Evolutionary conservation across 805 yeast genomes (phyloP), one percentile per base, ranked within the genome.

Genomic region (Lipomyces chichibuensis): DNA sequence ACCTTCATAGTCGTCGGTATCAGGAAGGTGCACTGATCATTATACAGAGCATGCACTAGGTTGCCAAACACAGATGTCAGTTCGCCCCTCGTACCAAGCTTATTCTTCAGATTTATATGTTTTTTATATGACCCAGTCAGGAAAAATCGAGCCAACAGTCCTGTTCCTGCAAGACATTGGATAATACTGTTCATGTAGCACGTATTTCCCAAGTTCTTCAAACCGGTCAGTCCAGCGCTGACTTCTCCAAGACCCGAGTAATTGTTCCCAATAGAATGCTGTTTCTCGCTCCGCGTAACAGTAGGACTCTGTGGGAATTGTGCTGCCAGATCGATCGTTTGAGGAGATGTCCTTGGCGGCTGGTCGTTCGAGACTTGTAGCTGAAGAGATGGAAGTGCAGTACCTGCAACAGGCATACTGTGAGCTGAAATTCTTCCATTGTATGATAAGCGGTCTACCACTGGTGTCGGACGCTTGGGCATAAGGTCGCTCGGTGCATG

Each of bases 151-250:
- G 88, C 82, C 33, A 93, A 78, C 66, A 86, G 87, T 0, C 86
- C 86, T 0, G 94, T 87, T 0, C 94, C 93, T 2, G 88, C 82
- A 46, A 94, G 76, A 76, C 97, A 91, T 78, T 93, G 98, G n/a
- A 93, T 77, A 2, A 90, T 83, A 71, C 97, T 89, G 78, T 93
- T 93, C 92, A 93, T 89, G 77, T 93, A 93, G 77, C 98, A 93
- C 0, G 97, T 90, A 74, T 94, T 94, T 1, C 97, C 97, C 69
- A 93, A 80, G 75, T 93, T 93, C 14, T 83, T 81, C 5, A 93
- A 80, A 0, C 98, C 98, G 0, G 92, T 87, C 23, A 86, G 80
- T 61, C 74, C 58, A 70, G 74, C 37, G 65, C 64, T 57, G 60
- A 64, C 46, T 57, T 60, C 55, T 55, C 67, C 71, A 37, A 60